Evolutionary conservation across 106 monocot species (phyloP).

Genomic region (Acorus calamus): DNA sequence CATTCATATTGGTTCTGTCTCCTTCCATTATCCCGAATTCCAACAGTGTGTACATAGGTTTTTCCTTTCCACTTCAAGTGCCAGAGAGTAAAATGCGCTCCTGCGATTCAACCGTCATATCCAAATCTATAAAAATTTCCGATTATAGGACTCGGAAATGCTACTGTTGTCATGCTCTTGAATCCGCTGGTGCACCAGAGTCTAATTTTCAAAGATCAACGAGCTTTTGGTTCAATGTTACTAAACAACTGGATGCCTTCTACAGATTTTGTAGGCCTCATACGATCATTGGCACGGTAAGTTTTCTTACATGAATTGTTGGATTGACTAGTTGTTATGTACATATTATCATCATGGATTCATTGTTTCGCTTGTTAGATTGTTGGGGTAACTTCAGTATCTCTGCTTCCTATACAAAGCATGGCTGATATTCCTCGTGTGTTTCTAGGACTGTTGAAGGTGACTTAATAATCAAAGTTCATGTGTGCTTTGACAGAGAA

Average conservation of each 20-base stretch:
- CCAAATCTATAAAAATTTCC: no score
- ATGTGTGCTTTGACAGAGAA: no score
- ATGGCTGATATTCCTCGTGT: slow-evolving; percentile 1
- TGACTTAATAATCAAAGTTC: neutral
- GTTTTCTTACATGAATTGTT: neutral
- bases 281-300: slow-evolving; percentile 5
- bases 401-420: slow-evolving; percentile 7
- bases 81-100: no score
- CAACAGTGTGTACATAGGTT: no score
- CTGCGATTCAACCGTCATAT: no score
- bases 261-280: slow-evolving; percentile 6
- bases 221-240: neutral
- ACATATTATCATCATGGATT: neutral
- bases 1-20: no score
- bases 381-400: slow-evolving; percentile 8
- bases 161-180: no score
- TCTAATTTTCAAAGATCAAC: no score
- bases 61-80: no score
- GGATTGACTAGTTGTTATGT: neutral
- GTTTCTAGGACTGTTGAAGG: slow-evolving; percentile 8
- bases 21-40: no score
- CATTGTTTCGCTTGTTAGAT: neutral
- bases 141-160: no score
- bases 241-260: slow-evolving; percentile 6
- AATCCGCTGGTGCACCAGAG: no score